Evolutionary conservation across 2,329 filamentous ascomycete species (phyloP), one percentile per base, ranked within the genome.

Genomic region (Trematosphaeria pertusa): DNA sequence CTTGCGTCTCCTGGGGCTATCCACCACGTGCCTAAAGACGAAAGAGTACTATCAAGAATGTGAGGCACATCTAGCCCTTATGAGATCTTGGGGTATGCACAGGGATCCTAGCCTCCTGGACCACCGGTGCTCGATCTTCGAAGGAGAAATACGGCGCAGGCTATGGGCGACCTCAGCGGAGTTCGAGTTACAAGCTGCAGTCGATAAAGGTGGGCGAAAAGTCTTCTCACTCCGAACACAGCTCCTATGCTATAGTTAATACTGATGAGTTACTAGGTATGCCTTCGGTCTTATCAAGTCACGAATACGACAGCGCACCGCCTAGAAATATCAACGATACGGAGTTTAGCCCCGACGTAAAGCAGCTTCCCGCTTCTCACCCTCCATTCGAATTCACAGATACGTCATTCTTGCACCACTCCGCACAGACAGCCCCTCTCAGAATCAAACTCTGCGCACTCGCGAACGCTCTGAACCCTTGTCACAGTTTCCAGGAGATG

Each of bases 151-250:
- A 72, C 73, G 81, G 30, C 72, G 80, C 28, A 73, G 81, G 39
- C 68, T 84, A 3, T 84, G 81, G 81, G 74, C 73, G 2, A 81
- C 81, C 0, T 77, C 81, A 5, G 59, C 80, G 4, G 80, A 83
- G 53, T 62, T 83, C 34, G 80, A 83, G 43, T 59, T 82, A 2
- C 80, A 83, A 55, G 73, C 78, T 2, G 76, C 78, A 1, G 69
- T 83, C 12, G 79, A 83, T 50, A 73, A 78, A 21, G 59, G 59
- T 56, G 21, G 5, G 24, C 9, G 5, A 18, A 11, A 12, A 37
- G n/a, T n/a, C n/a, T n/a, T n/a, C n/a, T n/a, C n/a, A n/a, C n/a
- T n/a, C n/a, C n/a, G n/a, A n/a, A n/a, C n/a, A n/a, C n/a, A n/a
- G n/a, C n/a, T n/a, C n/a, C n/a, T n/a, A n/a, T n/a, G n/a, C n/a